phyloP scores from a whole-genome alignment of 2,329 filamentous ascomycete genomes.

The Colletotrichum kahawae region DNA sequence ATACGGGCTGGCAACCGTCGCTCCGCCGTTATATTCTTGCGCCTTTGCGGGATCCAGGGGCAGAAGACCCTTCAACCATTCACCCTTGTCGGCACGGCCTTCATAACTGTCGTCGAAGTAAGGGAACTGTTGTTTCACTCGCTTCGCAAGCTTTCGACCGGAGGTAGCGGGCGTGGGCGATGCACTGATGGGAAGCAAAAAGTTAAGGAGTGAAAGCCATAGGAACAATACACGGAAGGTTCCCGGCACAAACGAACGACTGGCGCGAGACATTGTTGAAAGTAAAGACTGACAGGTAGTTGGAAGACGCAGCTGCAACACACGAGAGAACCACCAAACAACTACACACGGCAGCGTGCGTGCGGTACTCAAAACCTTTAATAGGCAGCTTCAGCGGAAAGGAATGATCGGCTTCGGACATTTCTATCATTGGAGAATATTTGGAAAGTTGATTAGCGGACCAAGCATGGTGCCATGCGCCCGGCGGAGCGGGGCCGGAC shows the following conservation, averaged over 20 bases:
- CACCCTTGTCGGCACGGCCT: not conserved
- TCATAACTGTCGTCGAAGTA: not conserved
- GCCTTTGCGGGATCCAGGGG: not conserved
- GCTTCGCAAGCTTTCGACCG: not conserved
- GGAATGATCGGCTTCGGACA: not conserved
- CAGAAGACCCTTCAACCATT: not conserved
- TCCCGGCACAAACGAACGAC: not conserved
- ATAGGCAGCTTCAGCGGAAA: not conserved
- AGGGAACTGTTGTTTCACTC: not conserved
- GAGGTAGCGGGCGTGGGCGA: not conserved
- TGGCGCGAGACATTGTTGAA: not conserved
- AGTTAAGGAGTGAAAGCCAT: not conserved
- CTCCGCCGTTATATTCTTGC: not conserved
- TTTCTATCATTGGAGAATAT: not conserved
- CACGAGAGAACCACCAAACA: not conserved
- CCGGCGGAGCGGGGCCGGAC: not conserved
- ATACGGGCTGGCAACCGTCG: too few species aligned
- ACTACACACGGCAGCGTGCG: rapidly evolving
- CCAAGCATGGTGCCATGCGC: not conserved
- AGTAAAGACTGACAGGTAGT: not conserved
- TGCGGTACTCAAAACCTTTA: not conserved
- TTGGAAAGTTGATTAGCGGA: not conserved
- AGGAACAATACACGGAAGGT: not conserved
- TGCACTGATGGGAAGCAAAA: not conserved
- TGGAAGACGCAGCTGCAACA: not conserved